A percentile compares a stretch with the other conserved stretches of the same genome.
Conservation (phyloP, 495 filamentous ascomycete genomes). For the Echria macrotheca region DNA sequence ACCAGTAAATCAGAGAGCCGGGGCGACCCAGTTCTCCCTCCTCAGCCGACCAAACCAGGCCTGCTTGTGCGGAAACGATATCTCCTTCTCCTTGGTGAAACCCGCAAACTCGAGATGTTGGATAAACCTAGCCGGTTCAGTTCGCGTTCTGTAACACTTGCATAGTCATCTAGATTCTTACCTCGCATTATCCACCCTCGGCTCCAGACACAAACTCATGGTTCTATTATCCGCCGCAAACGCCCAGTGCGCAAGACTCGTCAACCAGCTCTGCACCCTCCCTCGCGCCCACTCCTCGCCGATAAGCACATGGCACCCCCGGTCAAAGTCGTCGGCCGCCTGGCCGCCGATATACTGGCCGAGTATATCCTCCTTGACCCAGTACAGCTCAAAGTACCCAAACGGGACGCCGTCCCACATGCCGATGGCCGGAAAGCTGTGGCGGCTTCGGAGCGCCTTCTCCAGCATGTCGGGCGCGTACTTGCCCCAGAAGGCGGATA, state of each 20-base stretch:
- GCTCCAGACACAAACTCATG: slow-evolving; percentile 76
- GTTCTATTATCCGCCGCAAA: slow-evolving; percentile 79
- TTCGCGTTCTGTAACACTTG: too few species aligned
- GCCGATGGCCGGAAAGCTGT: slow-evolving; percentile 88
- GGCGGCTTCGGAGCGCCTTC: slow-evolving; percentile 54
- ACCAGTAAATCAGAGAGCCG: slow-evolving; percentile 54
- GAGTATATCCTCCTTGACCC: slow-evolving; percentile 89
- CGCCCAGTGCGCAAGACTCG: slow-evolving; percentile 76
- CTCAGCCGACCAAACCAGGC: slow-evolving; percentile 77
- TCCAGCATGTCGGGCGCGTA: slow-evolving; percentile 63
- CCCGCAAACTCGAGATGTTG: slow-evolving; percentile 67
- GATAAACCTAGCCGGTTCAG: slow-evolving; percentile 82
- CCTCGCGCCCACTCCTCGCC: slow-evolving; percentile 93
- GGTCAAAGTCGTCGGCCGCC: slow-evolving; percentile 69
- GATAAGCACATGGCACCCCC: slow-evolving; percentile 81
- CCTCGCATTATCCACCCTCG: slow-evolving; percentile 87
- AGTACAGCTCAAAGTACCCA: slow-evolving; percentile 97
- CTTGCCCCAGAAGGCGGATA: slow-evolving; percentile 75
- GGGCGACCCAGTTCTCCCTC: slow-evolving; percentile 78
- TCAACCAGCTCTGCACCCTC: slow-evolving; percentile 73
- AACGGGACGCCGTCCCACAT: slow-evolving; percentile 95
- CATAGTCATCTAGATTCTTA: too few species aligned
- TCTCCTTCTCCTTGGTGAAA: slow-evolving; percentile 83
- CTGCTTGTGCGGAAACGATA: slow-evolving; percentile 90
- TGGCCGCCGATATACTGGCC: slow-evolving; percentile 56